Evolutionary conservation across 2,329 filamentous ascomycete species (phyloP).

Genomic region (Sclerotinia borealis): DNA sequence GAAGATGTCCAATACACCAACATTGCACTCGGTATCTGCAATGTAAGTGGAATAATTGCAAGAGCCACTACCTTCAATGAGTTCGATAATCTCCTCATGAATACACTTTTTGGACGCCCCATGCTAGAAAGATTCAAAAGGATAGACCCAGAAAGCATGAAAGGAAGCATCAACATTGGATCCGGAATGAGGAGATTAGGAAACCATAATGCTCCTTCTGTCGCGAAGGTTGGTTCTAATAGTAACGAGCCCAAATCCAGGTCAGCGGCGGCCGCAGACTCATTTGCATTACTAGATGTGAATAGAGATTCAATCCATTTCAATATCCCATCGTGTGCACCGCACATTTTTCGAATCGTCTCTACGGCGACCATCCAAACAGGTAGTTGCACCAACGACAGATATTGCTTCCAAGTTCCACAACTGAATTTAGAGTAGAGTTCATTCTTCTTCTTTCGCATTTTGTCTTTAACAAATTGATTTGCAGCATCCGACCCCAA

Average conservation of each 20-base stretch:
- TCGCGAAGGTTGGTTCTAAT: conserved; percentile 37
- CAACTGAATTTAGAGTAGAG: conserved; percentile 35
- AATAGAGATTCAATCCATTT: conserved; percentile 30
- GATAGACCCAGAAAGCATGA: conserved; percentile 42
- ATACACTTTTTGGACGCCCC: conserved; percentile 14
- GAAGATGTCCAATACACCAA: conserved; percentile 46
- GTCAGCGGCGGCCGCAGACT: background rate
- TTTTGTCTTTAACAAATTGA: conserved; percentile 18
- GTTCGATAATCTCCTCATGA: conserved; percentile 26
- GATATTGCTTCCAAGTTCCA: conserved; percentile 30
- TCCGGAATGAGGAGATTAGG: conserved; percentile 49
- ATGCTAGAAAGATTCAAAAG: conserved; percentile 39
- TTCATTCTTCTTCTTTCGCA: conserved; percentile 23
- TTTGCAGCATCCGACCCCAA: conserved; percentile 21
- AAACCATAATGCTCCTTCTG: conserved; percentile 57
- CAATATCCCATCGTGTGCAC: conserved; percentile 36
- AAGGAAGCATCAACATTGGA: conserved; percentile 43
- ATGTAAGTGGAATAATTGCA: conserved; percentile 34
- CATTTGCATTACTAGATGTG: background rate
- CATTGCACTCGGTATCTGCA: conserved; percentile 39
- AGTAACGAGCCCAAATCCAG: background rate
- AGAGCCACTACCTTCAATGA: conserved; percentile 36
- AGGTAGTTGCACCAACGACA: conserved; percentile 38
- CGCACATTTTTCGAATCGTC: conserved; percentile 41
- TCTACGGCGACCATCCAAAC: conserved; percentile 43